Conservation (phyloP, 805 yeast species). For the Candida odintsovae region DNA sequence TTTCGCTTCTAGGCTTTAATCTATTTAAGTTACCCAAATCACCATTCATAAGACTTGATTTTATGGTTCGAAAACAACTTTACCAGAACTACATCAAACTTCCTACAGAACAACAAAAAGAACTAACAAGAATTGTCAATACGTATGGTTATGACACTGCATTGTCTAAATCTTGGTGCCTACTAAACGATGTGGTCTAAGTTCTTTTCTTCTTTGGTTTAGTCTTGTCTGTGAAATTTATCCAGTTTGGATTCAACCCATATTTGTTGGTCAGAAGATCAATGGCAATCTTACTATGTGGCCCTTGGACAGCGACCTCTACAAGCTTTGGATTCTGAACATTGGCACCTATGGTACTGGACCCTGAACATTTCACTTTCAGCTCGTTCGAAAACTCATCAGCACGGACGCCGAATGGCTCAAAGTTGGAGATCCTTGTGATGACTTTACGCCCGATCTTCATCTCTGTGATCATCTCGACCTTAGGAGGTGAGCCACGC, state of each 20-base stretch:
- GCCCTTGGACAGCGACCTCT: constrained; percentile 88
- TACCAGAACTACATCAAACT: constrained; percentile 4
- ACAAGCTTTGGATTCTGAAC: constrained; percentile 45
- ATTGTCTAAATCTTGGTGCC: background rate
- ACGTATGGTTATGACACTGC: background rate
- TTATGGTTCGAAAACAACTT: constrained; percentile 11
- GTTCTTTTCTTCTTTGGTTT: constrained; percentile 45
- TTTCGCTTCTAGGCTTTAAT: constrained; percentile 7
- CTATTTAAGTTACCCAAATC: constrained; percentile 7
- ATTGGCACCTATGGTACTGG: constrained; percentile 66
- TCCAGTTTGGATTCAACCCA: constrained; percentile 64
- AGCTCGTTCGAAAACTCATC: constrained; percentile 62
- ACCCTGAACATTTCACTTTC: constrained; percentile 81
- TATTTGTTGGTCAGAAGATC: constrained; percentile 48
- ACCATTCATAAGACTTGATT: constrained; percentile 12
- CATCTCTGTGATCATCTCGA: constrained; percentile 63
- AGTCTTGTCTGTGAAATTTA: constrained; percentile 57
- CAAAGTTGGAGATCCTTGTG: constrained; percentile 68
- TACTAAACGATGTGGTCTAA: constrained; percentile 1
- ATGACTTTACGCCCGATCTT: constrained; percentile 78
- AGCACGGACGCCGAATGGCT: constrained; percentile 58
- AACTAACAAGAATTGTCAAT: constrained; percentile 7
- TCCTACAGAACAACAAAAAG: background rate
- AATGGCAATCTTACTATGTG: constrained; percentile 62
- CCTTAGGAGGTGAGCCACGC: constrained; percentile 65